Evolutionary conservation across 768 basidiomycete species (phyloP), one percentile per base, ranked within the genome.

Genomic region (Grammothele lineata): DNA sequence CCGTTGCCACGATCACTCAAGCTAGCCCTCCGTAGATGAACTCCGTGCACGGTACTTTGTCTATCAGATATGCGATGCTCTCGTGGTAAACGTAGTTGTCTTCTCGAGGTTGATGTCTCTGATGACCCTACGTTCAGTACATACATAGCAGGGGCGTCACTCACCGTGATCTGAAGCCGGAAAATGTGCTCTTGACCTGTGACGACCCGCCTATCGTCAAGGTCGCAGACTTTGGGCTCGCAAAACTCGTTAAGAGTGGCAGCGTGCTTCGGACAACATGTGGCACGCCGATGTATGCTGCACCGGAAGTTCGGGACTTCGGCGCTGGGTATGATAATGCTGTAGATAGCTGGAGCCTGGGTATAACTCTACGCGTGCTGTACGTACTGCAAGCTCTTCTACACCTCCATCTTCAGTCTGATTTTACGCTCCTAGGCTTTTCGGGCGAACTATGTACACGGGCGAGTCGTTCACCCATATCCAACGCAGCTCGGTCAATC

Each of bases 171-270:
- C 18, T 36, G 9, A 36, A 36, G 35, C 35, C 35, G 1, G 85
- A 87, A 85, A 93, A 94, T 55, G 80, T 93, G 7, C 75, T 94
- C 1, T 66, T 95, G 15, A 92, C 90, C 2, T 70, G 62, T 7
- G 77, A 82, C 33, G 54, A 70, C 2, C 86, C 86, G 0, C 86
- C 85, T 0, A 66, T 68, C 2, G 80, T 88, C 57, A 96, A 96
- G 60, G 83, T 96, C n/a, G 92, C 94, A 2, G 94, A 96, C 64
- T 97, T 95, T 60, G 94, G 94, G 3, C 77, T 96, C 9, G 93
- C 94, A 1, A 98, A 97, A 61, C 79, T 85, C 14, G 81, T 88
- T 21, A 81, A 88, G 51, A 81, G 79, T 49, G 60, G 78, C 50
- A 89, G 86, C 0, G 83, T 86, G 75, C 67, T 30, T 7, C 58